These are phyloP conservation scores for Phaeodactylum tricornutum DNA, from an alignment of 108 stramenopile genomes.

Conservation along the genomic window DNA sequence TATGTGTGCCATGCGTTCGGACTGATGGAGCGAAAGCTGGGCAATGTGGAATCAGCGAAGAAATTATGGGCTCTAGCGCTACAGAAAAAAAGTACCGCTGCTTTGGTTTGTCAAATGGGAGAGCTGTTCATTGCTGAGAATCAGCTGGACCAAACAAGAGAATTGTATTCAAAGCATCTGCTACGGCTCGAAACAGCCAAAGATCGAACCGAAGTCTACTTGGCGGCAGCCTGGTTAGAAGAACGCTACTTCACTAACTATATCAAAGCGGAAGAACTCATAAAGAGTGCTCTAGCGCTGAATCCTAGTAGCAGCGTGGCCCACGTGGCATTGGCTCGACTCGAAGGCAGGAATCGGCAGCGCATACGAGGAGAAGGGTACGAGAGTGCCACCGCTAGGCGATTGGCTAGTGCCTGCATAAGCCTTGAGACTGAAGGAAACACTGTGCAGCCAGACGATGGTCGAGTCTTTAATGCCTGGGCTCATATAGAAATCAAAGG, in stretches of 20 bases:
- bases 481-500: conserved; percentile 63
- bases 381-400: conserved; percentile 15
- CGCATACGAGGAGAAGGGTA: neutral
- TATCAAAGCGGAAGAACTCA: conserved; percentile 33
- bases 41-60: conserved; percentile 18
- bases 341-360: conserved; percentile 37
- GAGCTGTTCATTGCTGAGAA: conserved; percentile 32
- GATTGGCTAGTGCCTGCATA: conserved; percentile 21
- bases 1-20: conserved; percentile 79
- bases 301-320: conserved; percentile 44
- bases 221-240: conserved; percentile 68
- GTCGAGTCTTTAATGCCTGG: conserved; percentile 74
- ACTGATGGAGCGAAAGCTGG: conserved; percentile 25
- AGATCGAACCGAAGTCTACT: conserved; percentile 57
- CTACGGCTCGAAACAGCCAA: conserved; percentile 29
- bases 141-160: conserved; percentile 23
- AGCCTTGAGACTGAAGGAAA: conserved; percentile 3
- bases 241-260: conserved; percentile 51
- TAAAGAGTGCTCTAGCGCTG: conserved; percentile 28
- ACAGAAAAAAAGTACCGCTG: conserved; percentile 44
- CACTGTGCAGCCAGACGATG: conserved; percentile 26
- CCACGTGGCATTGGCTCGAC: conserved; percentile 62
- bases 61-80: conserved; percentile 46
- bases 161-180: conserved; percentile 36
- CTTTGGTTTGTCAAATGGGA: conserved; percentile 67